phyloP scores from a whole-genome alignment of 2,329 filamentous ascomycete genomes.

The Pyrenochaeta sp. region DNA sequence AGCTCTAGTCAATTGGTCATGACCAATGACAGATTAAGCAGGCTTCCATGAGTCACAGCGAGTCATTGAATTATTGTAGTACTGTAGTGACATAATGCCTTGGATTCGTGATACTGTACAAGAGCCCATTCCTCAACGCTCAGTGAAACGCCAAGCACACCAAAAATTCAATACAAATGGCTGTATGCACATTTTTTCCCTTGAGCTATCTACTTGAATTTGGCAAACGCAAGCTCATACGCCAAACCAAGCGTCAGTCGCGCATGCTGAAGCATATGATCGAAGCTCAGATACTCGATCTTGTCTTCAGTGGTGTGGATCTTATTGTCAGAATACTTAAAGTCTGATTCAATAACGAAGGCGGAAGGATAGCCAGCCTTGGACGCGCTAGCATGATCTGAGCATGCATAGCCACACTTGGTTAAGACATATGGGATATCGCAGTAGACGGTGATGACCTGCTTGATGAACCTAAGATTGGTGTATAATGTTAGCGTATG shows the following conservation, averaged over 20 bases:
- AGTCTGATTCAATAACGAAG: conserved; percentile 79
- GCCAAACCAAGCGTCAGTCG: conserved; percentile 83
- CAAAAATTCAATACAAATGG: neutral
- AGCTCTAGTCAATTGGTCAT: no score
- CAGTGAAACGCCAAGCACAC: neutral
- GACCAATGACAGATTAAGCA: no score
- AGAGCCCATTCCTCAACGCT: neutral
- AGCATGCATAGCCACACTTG: conserved; percentile 87
- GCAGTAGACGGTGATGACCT: conserved; percentile 86
- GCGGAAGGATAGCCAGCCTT: conserved; percentile 79
- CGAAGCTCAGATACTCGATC: conserved; percentile 78
- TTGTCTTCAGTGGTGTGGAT: conserved; percentile 76
- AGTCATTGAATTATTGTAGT: no score
- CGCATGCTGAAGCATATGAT: conserved; percentile 92
- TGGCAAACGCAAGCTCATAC: conserved; percentile 82
- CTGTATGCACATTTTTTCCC: neutral
- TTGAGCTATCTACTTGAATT: conserved; percentile 60
- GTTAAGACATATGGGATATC: conserved; percentile 86
- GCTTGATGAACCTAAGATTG: conserved; percentile 76
- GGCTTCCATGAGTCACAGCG: no score
- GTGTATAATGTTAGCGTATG: no score
- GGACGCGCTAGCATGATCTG: conserved; percentile 76
- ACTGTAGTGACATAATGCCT: no score
- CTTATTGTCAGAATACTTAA: conserved; percentile 69
- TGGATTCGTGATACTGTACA: neutral